Conservation (phyloP, 495 filamentous ascomycete genomes). For the Penicillium samsonianum region DNA sequence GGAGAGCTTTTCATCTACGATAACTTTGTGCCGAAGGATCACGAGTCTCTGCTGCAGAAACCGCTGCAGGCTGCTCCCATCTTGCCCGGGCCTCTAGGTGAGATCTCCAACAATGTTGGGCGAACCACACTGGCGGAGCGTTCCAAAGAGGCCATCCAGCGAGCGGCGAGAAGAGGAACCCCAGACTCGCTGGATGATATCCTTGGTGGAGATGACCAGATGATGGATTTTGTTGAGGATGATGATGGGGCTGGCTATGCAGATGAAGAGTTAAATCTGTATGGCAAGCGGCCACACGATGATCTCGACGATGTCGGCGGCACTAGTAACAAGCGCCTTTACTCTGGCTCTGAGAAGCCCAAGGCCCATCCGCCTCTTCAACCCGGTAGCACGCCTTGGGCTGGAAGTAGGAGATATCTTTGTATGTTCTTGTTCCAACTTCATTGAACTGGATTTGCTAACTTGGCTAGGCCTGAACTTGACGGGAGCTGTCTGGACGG, state of each 20-base stretch:
- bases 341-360: slow-evolving; percentile 59
- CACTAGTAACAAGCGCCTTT: slow-evolving; percentile 62
- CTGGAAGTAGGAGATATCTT: slow-evolving; percentile 88
- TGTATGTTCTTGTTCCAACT: slow-evolving; percentile 46
- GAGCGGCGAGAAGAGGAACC: slow-evolving; percentile 45
- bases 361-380: slow-evolving; percentile 82
- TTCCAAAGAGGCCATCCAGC: slow-evolving; percentile 49
- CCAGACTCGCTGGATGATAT: slow-evolving; percentile 64
- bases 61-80: slow-evolving; percentile 76
- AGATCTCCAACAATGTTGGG: slow-evolving; percentile 65
- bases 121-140: slow-evolving; percentile 58
- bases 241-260: slow-evolving; percentile 94
- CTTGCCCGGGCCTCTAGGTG: slow-evolving; percentile 74
- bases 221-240: slow-evolving; percentile 87
- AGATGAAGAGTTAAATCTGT: slow-evolving; percentile 57
- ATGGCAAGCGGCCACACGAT: slow-evolving; percentile 59
- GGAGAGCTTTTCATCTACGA: slow-evolving; percentile 89
- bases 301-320: slow-evolving; percentile 52
- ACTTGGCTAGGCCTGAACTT: slow-evolving; percentile 68
- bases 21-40: slow-evolving; percentile 71
- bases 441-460: slow-evolving; percentile 19
- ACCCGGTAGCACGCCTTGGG: slow-evolving; percentile 92
- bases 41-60: slow-evolving; percentile 60
- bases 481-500: slow-evolving; percentile 93
- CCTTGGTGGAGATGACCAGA: slow-evolving; percentile 48